These are phyloP conservation scores for Kalaharituber pfeilii DNA, from an alignment of 2,329 filamentous ascomycete genomes.

Conservation along the genomic window DNA sequence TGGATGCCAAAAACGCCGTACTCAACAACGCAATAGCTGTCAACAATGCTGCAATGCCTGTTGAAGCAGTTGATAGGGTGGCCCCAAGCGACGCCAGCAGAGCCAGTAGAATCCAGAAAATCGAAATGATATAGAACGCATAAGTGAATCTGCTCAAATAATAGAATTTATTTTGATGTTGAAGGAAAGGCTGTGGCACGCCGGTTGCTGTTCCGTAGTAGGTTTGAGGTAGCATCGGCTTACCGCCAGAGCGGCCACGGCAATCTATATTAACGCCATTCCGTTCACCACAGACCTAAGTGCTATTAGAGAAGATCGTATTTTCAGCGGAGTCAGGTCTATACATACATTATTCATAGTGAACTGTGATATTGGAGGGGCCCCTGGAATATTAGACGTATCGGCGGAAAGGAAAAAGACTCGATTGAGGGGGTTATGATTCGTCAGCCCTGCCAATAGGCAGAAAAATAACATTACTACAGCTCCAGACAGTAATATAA, in stretches of 20 bases:
- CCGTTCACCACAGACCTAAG: slow-evolving; percentile 16
- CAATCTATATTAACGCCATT: slow-evolving; percentile 16
- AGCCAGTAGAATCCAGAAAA: slow-evolving; percentile 57
- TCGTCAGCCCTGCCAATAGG: slow-evolving; percentile 42
- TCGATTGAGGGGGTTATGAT: slow-evolving; percentile 43
- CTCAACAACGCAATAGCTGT: slow-evolving; percentile 48
- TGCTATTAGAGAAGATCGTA: background rate
- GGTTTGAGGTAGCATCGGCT: slow-evolving; percentile 26
- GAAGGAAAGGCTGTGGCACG: slow-evolving; percentile 27
- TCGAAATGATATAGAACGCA: slow-evolving; percentile 70
- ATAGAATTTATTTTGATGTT: slow-evolving; percentile 39
- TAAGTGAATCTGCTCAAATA: slow-evolving; percentile 85
- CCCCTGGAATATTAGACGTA: slow-evolving; percentile 53
- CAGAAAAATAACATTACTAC: slow-evolving; percentile 49
- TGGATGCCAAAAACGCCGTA: slow-evolving; percentile 45
- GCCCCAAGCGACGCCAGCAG: slow-evolving; percentile 53
- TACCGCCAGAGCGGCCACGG: slow-evolving; percentile 13
- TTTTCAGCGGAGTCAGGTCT: too few relatives aligned
- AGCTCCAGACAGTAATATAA: slow-evolving; percentile 44
- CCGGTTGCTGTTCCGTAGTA: slow-evolving; percentile 39
- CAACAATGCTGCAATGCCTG: slow-evolving; percentile 45
- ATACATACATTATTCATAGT: slow-evolving; percentile 79
- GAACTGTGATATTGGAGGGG: slow-evolving; percentile 58
- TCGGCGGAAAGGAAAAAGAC: slow-evolving; percentile 77
- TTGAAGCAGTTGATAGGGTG: slow-evolving; percentile 52